Conservation (phyloP, 352 stramenopile species). For the Phytophthora macrochlamydospora region DNA sequence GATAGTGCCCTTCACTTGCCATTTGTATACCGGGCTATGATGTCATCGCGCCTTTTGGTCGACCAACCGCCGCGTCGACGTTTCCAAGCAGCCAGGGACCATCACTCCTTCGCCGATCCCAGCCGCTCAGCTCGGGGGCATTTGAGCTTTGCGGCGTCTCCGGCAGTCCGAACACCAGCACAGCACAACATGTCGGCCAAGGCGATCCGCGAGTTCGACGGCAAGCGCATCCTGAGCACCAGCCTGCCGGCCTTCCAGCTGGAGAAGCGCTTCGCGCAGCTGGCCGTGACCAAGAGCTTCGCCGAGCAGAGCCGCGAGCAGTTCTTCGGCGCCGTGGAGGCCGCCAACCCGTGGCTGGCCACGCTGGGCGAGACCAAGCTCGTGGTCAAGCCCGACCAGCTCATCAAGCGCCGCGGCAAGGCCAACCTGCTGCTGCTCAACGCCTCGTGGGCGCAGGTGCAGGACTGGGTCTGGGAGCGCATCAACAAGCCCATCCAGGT, state of each 20-base stretch:
- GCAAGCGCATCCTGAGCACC: conserved; percentile 93
- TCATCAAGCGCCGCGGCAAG: conserved; percentile 98
- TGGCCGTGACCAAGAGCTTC: conserved; percentile 56
- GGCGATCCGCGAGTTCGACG: conserved; percentile 95
- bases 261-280: conserved; percentile 77
- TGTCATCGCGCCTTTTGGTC: conserved; percentile 1
- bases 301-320: conserved; percentile 43
- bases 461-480: conserved; percentile 94
- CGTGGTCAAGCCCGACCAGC: conserved; percentile 97
- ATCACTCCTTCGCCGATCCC: conserved; percentile 16
- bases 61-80: conserved; percentile 8
- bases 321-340: conserved; percentile 76
- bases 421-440: conserved; percentile 95
- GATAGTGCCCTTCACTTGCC: too few species aligned
- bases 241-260: conserved; percentile 80
- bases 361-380: conserved; percentile 78
- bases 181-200: conserved; percentile 91
- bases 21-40: neutral
- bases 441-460: conserved; percentile 90
- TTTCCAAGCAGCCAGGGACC: conserved; percentile 20
- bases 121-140: conserved; percentile 6
- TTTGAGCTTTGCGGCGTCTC: conserved; percentile 47
- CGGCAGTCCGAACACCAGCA: conserved; percentile 4
- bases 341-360: conserved; percentile 84
- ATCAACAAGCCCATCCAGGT: conserved; percentile 94